A percentile compares a stretch with the other conserved stretches of the same genome.
Evolutionary conservation across 495 filamentous ascomycete species (phyloP).

Genomic region (Penicillium riverlandense): DNA sequence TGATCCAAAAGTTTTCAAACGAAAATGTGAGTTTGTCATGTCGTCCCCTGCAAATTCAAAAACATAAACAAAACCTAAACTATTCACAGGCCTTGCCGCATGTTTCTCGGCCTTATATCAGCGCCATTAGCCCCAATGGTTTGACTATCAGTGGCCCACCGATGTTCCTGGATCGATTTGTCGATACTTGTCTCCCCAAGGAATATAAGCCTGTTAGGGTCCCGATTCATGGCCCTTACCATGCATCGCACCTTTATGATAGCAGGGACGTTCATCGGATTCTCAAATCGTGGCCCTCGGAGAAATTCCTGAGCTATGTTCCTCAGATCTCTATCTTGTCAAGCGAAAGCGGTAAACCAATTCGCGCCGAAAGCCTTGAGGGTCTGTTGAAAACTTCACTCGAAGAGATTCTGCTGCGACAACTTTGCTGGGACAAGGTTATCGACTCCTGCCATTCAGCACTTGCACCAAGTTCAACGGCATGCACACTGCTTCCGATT

Average conservation of each 20-base stretch:
- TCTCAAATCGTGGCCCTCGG: constrained; percentile 30
- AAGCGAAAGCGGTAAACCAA: constrained; percentile 41
- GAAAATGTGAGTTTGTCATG: constrained; percentile 37
- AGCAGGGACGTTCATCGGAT: constrained; percentile 54
- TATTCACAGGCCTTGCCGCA: constrained; percentile 46
- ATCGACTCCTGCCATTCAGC: constrained; percentile 43
- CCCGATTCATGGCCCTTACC: constrained; percentile 73
- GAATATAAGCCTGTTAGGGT: constrained; percentile 53
- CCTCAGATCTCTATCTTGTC: constrained; percentile 53
- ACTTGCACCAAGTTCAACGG: constrained; percentile 14
- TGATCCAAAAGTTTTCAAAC: constrained; percentile 23
- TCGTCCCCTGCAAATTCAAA: constrained; percentile 34
- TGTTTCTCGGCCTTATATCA: constrained; percentile 63
- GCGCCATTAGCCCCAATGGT: constrained; percentile 60
- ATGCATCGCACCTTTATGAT: constrained; percentile 67
- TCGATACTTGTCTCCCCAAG: constrained; percentile 44
- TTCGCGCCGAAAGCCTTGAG: constrained; percentile 39
- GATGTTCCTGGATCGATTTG: constrained; percentile 48
- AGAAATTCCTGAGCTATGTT: constrained; percentile 34
- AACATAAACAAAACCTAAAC: constrained; percentile 13
- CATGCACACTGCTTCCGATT: constrained; percentile 46
- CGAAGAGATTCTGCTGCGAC: constrained; percentile 51
- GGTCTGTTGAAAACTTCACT: constrained; percentile 45
- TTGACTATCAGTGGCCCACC: constrained; percentile 79
- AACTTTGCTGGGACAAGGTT: constrained; percentile 51